These are phyloP conservation scores for Lachancea kluyveri DNA, from an alignment of 805 yeast genomes.

Conservation along the genomic window DNA sequence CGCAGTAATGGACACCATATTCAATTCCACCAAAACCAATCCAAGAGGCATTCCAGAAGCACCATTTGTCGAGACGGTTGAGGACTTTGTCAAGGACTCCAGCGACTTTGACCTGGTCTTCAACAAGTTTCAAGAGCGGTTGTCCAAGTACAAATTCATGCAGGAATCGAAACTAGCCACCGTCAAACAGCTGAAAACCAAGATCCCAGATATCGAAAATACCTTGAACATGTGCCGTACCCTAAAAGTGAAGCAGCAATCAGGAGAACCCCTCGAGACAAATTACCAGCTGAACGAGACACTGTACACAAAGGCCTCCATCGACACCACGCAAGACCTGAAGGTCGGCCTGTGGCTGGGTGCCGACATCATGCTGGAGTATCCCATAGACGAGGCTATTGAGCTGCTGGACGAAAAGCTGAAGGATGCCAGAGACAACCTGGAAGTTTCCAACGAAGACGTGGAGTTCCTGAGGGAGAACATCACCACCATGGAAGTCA, in stretches of 20 bases:
- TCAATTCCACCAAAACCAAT: constrained; percentile 56
- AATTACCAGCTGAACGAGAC: constrained; percentile 93
- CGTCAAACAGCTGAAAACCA: constrained; percentile 32
- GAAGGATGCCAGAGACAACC: constrained; percentile 51
- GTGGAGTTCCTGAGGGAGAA: constrained; percentile 84
- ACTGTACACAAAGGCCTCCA: constrained; percentile 73
- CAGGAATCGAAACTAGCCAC: constrained; percentile 36
- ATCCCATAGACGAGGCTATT: constrained; percentile 83
- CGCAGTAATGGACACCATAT: constrained; percentile 26
- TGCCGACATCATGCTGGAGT: constrained; percentile 95
- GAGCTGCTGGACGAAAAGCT: constrained; percentile 60
- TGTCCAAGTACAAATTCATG: constrained; percentile 89
- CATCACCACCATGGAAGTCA: constrained; percentile 96
- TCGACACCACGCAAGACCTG: constrained; percentile 45
- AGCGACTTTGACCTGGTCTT: constrained; percentile 68
- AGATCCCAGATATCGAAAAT: constrained; percentile 89
- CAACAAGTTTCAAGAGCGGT: constrained; percentile 74
- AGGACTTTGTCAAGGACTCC: constrained; percentile 58
- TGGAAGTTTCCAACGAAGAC: constrained; percentile 69
- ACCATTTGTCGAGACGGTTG: constrained; percentile 83
- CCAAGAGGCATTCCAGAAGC: constrained; percentile 98
- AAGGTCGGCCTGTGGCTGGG: constrained; percentile 93
- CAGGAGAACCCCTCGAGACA: constrained; percentile 47
- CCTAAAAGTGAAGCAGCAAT: constrained; percentile 43
- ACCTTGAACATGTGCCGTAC: constrained; percentile 69